These are phyloP conservation scores for Lactifluus pinguis DNA, from an alignment of 768 basidiomycete genomes.

Conservation along the genomic window DNA sequence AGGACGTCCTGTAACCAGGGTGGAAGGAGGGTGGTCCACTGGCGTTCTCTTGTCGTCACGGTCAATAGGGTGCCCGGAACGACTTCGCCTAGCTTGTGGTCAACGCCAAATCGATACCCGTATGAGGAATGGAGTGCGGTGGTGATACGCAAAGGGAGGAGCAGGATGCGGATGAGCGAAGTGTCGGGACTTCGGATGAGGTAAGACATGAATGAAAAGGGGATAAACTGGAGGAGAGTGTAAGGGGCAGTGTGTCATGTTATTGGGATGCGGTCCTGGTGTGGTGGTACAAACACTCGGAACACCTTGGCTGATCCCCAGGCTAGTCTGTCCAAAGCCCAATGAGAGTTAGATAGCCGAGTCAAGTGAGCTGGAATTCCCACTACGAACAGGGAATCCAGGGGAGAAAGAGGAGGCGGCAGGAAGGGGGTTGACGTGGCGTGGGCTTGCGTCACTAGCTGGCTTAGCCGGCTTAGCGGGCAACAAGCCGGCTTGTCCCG, in stretches of 20 bases:
- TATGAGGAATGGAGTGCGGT: conserved; percentile 41
- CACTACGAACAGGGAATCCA: too few relatives aligned
- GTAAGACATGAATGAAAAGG: conserved; percentile 61
- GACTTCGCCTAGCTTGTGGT: conserved; percentile 57
- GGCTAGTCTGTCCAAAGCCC: not conserved
- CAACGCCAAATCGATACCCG: conserved; percentile 52
- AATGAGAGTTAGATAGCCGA: not conserved
- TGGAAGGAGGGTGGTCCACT: conserved; percentile 25
- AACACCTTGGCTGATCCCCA: conserved; percentile 15
- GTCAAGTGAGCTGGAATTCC: too few relatives aligned
- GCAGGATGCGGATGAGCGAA: conserved; percentile 46
- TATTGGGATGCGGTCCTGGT: conserved; percentile 20
- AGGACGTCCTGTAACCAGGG: conserved; percentile 51
- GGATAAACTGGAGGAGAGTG: too few relatives aligned
- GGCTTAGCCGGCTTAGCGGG: too few relatives aligned
- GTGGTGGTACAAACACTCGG: conserved; percentile 21
- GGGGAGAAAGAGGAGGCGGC: too few relatives aligned
- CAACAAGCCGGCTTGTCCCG: too few relatives aligned
- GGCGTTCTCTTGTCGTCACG: too few relatives aligned
- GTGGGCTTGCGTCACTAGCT: too few relatives aligned
- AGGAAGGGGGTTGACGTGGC: too few relatives aligned
- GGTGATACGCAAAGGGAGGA: conserved; percentile 50
- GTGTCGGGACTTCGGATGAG: conserved; percentile 62
- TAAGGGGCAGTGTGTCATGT: conserved; percentile 21
- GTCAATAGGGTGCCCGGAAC: conserved; percentile 16